These are phyloP conservation scores for Monilinia fructicola DNA, from an alignment of 2,329 filamentous ascomycete genomes.

Conservation along the genomic window DNA sequence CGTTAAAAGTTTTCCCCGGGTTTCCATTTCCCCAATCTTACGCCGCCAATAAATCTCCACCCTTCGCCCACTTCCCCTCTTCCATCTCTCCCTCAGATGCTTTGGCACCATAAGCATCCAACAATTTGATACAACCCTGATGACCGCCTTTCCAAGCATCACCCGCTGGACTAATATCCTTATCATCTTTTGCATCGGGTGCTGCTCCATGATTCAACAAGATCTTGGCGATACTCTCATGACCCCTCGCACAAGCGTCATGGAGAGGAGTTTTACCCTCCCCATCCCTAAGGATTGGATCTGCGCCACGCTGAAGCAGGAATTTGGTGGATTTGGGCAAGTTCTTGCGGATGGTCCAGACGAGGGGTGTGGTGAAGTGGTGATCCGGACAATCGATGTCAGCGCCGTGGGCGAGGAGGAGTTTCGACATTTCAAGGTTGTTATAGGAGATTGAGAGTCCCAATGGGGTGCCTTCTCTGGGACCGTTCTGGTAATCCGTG, in stretches of 20 bases:
- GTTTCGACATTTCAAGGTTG: slow-evolving; percentile 21
- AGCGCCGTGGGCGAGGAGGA: slow-evolving; percentile 14
- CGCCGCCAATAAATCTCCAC: neutral
- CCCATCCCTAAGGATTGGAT: slow-evolving; percentile 18
- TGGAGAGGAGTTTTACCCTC: slow-evolving; percentile 21
- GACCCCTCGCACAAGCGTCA: slow-evolving; percentile 18
- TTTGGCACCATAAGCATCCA: slow-evolving; percentile 14
- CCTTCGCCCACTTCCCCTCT: slow-evolving; percentile 7
- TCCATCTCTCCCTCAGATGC: slow-evolving; percentile 4
- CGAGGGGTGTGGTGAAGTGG: slow-evolving; percentile 17
- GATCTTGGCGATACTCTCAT: slow-evolving; percentile 18
- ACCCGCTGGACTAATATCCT: slow-evolving; percentile 3
- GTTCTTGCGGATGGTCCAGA: slow-evolving; percentile 21
- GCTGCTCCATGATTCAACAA: slow-evolving; percentile 12
- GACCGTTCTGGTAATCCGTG: slow-evolving; percentile 17
- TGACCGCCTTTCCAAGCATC: slow-evolving; percentile 16
- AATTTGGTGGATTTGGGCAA: slow-evolving; percentile 18
- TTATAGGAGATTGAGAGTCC: slow-evolving; percentile 23
- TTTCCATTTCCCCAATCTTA: neutral
- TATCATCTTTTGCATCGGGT: slow-evolving; percentile 18
- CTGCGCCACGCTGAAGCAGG: slow-evolving; percentile 28
- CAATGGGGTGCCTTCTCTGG: slow-evolving; percentile 17
- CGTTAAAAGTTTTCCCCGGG: neutral
- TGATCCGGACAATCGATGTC: slow-evolving; percentile 23
- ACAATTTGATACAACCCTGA: neutral